phyloP scores from a whole-genome alignment of 768 basidiomycete genomes.

The Crassisporium funariophilum region DNA sequence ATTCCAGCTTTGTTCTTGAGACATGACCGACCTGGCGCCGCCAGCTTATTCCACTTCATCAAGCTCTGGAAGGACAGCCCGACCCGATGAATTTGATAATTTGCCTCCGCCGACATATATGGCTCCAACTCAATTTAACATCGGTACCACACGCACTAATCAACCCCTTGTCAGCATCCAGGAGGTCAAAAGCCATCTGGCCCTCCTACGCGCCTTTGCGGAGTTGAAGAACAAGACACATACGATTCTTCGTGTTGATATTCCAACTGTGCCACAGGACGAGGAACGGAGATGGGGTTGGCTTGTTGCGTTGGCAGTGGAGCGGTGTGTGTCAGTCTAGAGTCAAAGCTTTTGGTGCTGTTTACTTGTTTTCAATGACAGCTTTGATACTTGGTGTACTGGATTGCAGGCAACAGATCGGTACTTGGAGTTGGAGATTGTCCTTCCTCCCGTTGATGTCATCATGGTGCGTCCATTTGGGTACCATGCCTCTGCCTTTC shows the following conservation, averaged over 20 bases:
- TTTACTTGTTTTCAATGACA: constrained; percentile 5
- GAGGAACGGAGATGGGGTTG: constrained; percentile 30
- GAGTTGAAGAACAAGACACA: constrained; percentile 24
- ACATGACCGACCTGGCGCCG: not conserved
- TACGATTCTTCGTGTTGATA: not conserved
- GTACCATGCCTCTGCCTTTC: not conserved
- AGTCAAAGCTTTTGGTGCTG: not conserved
- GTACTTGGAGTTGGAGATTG: constrained; percentile 3
- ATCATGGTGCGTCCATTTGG: constrained; percentile 27
- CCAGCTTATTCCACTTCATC: not conserved
- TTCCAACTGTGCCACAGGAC: constrained; percentile 16
- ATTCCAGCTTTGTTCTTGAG: not conserved
- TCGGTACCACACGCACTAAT: constrained; percentile 23
- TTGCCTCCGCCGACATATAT: constrained; percentile 24
- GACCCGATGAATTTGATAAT: too few species aligned
- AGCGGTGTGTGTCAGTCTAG: constrained; percentile 20
- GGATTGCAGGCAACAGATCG: constrained; percentile 8
- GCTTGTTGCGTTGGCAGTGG: constrained; percentile 34
- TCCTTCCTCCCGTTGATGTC: constrained; percentile 34
- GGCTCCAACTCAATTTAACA: constrained; percentile 24
- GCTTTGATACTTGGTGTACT: constrained; percentile 26
- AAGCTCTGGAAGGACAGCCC: not conserved
- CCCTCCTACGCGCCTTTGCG: constrained; percentile 29
- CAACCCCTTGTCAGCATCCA: constrained; percentile 24
- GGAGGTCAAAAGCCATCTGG: constrained; percentile 30